Percentiles rank a stretch among this genome's conserved stretches.
Conservation (phyloP, 2,329 filamentous ascomycete species). For the Alternaria sp. region DNA sequence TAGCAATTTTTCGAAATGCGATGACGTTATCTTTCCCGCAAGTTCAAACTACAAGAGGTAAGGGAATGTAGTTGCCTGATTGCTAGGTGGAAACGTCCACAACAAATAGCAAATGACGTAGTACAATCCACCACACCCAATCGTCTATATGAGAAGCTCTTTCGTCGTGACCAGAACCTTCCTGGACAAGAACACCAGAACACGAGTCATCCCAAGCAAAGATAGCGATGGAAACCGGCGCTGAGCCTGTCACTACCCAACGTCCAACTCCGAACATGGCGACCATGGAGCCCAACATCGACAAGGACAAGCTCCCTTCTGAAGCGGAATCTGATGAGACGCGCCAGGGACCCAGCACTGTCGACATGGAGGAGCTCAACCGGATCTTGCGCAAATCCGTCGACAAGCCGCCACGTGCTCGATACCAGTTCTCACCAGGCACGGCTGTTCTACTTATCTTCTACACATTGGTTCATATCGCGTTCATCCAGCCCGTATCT, state of each 20-base stretch:
- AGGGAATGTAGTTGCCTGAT: neutral
- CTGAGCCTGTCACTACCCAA: too few relatives aligned
- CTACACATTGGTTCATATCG: neutral
- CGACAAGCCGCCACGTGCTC: too few relatives aligned
- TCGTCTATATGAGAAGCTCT: neutral
- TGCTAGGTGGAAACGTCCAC: neutral
- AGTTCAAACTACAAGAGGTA: neutral
- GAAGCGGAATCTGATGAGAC: too few relatives aligned
- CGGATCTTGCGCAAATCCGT: too few relatives aligned
- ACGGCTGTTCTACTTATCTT: neutral
- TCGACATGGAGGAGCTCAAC: too few relatives aligned
- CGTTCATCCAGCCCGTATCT: neutral
- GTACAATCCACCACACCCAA: neutral
- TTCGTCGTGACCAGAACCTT: neutral
- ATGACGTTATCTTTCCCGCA: neutral
- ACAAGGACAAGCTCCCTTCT: neutral
- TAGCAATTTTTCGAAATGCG: fast-evolving
- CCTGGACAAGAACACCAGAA: too few relatives aligned
- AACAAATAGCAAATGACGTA: neutral
- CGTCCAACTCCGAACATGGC: too few relatives aligned
- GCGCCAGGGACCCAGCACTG: too few relatives aligned
- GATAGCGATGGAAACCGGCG: neutral
- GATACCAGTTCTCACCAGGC: neutral
- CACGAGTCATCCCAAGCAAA: neutral
- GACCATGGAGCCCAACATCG: neutral